Evolutionary conservation across 257 asterid species (phyloP).

Genomic region (Ocimum tenuiflorum): DNA sequence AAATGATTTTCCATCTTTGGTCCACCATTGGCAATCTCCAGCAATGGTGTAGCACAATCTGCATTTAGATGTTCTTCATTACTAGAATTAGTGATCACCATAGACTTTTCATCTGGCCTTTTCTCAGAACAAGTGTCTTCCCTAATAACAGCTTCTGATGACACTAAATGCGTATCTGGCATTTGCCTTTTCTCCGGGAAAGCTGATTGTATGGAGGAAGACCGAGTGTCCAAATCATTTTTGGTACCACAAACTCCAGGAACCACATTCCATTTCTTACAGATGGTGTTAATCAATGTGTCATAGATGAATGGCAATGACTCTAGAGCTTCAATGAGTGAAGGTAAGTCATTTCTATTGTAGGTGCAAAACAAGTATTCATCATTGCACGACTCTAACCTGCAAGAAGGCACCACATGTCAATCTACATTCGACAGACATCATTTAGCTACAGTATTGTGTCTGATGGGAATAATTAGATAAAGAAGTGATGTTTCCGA

Average conservation of each 20-base stretch:
- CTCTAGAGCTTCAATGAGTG: conserved; percentile 55
- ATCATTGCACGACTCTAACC: conserved; percentile 51
- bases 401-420: conserved; percentile 36
- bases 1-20: conserved; percentile 39
- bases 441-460: not conserved
- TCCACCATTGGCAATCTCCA: conserved; percentile 32
- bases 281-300: conserved; percentile 39
- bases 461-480: not conserved
- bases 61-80: conserved; percentile 37
- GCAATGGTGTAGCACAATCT: conserved; percentile 19
- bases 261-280: conserved; percentile 48
- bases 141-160: conserved; percentile 24
- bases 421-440: conserved; percentile 16
- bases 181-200: conserved; percentile 25
- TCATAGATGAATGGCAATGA: conserved; percentile 37
- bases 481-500: not conserved
- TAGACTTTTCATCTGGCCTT: conserved; percentile 27
- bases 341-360: conserved; percentile 50
- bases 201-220: conserved; percentile 28
- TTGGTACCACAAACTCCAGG: conserved; percentile 41
- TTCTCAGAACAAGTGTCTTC: conserved; percentile 29
- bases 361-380: conserved; percentile 50
- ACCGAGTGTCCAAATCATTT: conserved; percentile 31
- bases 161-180: conserved; percentile 18
- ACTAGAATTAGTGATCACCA: conserved; percentile 26